Percentiles rank a stretch among this genome's conserved stretches.
Conservation (phyloP, 2,329 filamentous ascomycete species). For the Colletotrichum chlorophyti region DNA sequence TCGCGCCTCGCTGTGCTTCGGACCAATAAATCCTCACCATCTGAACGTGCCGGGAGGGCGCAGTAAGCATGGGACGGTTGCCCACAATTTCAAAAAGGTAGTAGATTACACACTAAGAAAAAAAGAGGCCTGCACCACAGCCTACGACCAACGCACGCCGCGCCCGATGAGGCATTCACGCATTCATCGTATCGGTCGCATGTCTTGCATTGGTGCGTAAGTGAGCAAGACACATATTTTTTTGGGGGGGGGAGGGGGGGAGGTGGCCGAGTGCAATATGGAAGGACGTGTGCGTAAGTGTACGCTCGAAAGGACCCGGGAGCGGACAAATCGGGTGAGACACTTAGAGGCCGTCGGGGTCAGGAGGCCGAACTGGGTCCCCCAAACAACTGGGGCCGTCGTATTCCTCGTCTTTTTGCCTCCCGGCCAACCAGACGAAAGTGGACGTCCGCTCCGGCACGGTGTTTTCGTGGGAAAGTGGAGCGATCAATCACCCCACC, state of each 20-base stretch:
- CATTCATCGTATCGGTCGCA: background rate
- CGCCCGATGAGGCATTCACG: background rate
- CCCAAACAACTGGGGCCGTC: too few species aligned
- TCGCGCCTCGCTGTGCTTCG: background rate
- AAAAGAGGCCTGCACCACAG: background rate
- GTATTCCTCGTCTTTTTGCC: conserved; percentile 4
- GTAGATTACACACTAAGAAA: too few species aligned
- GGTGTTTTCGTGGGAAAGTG: background rate
- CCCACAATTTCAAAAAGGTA: too few species aligned
- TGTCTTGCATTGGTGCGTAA: background rate
- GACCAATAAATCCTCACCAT: background rate
- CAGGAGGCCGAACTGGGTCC: too few species aligned
- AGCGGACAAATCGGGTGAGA: too few species aligned
- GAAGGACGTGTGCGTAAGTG: too few species aligned
- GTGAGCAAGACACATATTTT: too few species aligned
- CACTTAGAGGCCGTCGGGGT: too few species aligned
- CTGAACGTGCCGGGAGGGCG: background rate
- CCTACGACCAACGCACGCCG: background rate
- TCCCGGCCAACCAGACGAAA: background rate
- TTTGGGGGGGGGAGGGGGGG: too few species aligned
- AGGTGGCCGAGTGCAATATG: too few species aligned
- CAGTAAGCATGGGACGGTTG: too few species aligned
- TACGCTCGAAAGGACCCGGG: too few species aligned
- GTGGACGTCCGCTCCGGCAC: background rate
- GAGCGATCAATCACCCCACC: background rate